Conservation (phyloP, 2,329 filamentous ascomycete species). For the Fusarium lyarnte region DNA sequence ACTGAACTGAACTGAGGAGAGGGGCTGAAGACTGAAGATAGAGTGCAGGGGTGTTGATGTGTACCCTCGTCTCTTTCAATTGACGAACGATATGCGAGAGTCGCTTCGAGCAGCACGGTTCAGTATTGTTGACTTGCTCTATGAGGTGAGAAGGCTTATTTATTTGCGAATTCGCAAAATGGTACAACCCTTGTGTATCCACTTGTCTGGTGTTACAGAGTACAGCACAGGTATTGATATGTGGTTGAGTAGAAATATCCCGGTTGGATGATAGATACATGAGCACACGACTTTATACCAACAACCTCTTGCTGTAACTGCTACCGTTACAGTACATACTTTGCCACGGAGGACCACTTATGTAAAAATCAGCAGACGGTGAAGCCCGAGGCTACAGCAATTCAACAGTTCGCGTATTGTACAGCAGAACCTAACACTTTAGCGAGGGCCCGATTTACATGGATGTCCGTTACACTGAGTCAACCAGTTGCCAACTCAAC, state of each 20-base stretch:
- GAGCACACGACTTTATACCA: neutral
- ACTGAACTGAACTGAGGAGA: neutral
- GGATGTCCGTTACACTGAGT: neutral
- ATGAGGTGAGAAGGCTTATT: slow-evolving; percentile 7
- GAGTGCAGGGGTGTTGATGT: slow-evolving; percentile 2
- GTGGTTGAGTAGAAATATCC: neutral
- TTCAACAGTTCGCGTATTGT: neutral
- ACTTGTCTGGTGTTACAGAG: neutral
- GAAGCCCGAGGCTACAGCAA: slow-evolving; percentile 8
- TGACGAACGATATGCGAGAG: slow-evolving; percentile 25
- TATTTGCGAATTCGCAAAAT: neutral
- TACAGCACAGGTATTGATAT: too few species aligned
- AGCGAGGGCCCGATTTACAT: slow-evolving; percentile 15
- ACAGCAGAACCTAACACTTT: neutral
- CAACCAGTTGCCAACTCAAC: slow-evolving; percentile 8
- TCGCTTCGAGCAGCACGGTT: slow-evolving; percentile 25
- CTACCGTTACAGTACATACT: neutral
- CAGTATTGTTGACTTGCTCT: slow-evolving; percentile 18
- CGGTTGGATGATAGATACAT: neutral
- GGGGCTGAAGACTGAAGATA: neutral
- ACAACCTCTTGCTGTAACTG: neutral
- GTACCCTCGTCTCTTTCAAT: neutral
- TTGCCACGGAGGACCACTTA: slow-evolving; percentile 5
- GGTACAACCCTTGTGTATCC: neutral
- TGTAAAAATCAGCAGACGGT: slow-evolving; percentile 8